Base-by-base conservation (phyloP, 306 rosid genomes). In the Quercus ilex region DNA sequence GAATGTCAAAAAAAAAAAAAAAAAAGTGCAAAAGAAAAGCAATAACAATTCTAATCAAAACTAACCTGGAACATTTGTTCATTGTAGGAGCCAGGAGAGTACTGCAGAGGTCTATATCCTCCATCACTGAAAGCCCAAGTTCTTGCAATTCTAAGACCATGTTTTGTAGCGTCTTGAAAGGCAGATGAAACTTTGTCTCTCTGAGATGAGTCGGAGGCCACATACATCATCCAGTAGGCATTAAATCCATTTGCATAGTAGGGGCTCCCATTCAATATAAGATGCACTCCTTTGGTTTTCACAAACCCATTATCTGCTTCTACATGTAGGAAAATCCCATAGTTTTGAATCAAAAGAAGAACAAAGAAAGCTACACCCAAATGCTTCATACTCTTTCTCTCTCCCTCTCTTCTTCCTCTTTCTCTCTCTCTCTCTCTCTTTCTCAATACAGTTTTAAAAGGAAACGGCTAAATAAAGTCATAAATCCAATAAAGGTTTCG, bases 121-220 rank as follows among this genome's bases (percentile, higher is more conserved):
- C 88, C 99, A 79, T 96, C 99, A n/a, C 89, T 88, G 83, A 95
- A 93, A 77, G 99, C 99, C 99, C 97, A 91, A 73, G 99, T 87
- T 78, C 99, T 91, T 13, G 85, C 93, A 0, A 96, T 83, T 75
- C 85, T 84, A 53, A 93, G 96, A 55, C 94, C 93, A 59, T 84
- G 88, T 55, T 69, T 73, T 23, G 78, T 15, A 53, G 99, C 99
- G 33, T 89, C 82, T 87, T 87, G 88, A 83, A 91, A 91, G 4
- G 92, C 80, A 26, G 96, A 90, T 3, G 97, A 73, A 5, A 96
- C 92, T 31, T 90, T 92, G 87, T 58, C 73, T 84, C 93, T 90
- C 81, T 90, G 93, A 6, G 97, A 91, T 3, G 94, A 85, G 69
- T 96, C 98, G 20, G 99, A 87, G n/a, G 93, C 97, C 59, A 89